A percentile compares a stretch with the other conserved stretches of the same genome.
Conservation (phyloP, 2,329 filamentous ascomycete species). For the Diaporthe aspalathi region DNA sequence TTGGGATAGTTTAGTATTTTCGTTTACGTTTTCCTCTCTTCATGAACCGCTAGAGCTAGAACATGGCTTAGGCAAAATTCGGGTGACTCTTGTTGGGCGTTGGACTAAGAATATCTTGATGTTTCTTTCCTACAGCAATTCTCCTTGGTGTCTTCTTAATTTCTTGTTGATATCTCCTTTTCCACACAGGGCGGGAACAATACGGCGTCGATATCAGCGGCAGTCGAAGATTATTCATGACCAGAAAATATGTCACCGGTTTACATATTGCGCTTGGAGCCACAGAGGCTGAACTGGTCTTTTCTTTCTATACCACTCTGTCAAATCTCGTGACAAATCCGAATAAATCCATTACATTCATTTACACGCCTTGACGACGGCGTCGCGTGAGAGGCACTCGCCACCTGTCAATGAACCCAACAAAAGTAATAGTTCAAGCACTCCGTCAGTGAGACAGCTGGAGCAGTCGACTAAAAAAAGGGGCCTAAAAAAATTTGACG, state of each 20-base stretch:
- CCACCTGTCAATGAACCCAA: not conserved
- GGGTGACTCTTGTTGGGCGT: not conserved
- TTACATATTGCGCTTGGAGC: not conserved
- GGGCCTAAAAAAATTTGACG: too few species aligned
- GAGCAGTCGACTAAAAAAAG: too few species aligned
- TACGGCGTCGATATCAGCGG: not conserved
- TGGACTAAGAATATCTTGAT: not conserved
- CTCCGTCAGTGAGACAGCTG: too few species aligned
- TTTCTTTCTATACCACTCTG: not conserved
- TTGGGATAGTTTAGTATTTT: not conserved
- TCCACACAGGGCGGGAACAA: not conserved
- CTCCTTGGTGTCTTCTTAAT: not conserved
- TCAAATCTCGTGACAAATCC: not conserved
- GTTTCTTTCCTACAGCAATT: not conserved
- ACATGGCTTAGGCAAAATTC: not conserved
- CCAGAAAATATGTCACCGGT: not conserved
- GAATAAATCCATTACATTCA: too few species aligned
- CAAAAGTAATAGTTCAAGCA: not conserved
- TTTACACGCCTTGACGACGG: too few species aligned
- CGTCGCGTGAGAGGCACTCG: too few species aligned
- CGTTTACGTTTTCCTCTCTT: not conserved
- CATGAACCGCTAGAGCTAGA: not conserved
- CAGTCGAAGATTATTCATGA: slow-evolving; percentile 5
- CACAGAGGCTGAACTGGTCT: too few species aligned
- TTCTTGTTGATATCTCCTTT: not conserved